Evolutionary conservation across 179 eudicot genomes (phyloP).

Genomic region (Beta corolliflora): DNA sequence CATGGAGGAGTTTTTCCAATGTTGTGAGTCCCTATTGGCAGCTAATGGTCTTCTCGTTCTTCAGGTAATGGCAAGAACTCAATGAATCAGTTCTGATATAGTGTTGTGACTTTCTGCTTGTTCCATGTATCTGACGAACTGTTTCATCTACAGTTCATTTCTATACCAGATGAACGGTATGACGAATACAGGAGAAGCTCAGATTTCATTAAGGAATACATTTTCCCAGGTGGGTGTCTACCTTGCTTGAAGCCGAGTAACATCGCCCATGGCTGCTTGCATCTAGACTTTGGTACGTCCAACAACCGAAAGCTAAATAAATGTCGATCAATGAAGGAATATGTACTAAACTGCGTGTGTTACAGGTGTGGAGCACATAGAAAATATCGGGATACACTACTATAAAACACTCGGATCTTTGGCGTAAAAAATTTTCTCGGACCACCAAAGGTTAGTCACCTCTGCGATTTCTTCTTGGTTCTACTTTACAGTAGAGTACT

Average conservation of each 20-base stretch:
- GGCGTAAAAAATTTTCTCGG: constrained; percentile 76
- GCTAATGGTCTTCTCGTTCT: constrained; percentile 74
- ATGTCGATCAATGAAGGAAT: neutral
- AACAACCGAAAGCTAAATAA: neutral
- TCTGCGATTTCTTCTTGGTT: no score
- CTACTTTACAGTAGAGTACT: neutral
- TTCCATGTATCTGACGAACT: neutral
- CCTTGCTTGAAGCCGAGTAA: constrained; percentile 75
- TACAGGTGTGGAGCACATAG: constrained; percentile 84
- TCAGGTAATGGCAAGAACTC: constrained; percentile 52
- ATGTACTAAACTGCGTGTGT: neutral
- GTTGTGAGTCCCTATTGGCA: constrained; percentile 70
- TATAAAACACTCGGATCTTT: constrained; percentile 71
- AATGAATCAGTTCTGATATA: neutral
- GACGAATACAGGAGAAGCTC: constrained; percentile 78
- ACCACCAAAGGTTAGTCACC: constrained; percentile 53
- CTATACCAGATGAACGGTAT: constrained; percentile 76
- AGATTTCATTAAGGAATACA: constrained; percentile 81
- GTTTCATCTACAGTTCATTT: constrained; percentile 54
- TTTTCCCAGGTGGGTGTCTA: constrained; percentile 82
- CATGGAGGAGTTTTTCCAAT: constrained; percentile 66
- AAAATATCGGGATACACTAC: constrained; percentile 90
- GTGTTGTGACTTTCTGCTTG: no score
- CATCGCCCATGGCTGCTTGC: constrained; percentile 81
- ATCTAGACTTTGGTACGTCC: constrained; percentile 68